These are phyloP conservation scores for Pilasporangium apinafurcum DNA, from an alignment of 352 stramenopile species.

Conservation along the genomic window DNA sequence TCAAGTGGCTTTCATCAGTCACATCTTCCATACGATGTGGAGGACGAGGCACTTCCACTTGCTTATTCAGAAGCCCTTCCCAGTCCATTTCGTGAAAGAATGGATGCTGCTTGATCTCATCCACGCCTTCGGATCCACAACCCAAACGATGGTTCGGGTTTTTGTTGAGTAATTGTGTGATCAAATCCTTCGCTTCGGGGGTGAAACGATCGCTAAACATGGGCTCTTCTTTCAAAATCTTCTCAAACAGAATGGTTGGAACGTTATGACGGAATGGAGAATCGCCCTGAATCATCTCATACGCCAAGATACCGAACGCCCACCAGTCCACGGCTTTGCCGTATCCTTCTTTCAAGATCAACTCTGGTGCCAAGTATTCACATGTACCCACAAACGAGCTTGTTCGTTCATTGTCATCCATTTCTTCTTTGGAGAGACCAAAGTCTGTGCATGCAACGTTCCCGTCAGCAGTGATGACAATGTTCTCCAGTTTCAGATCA, in stretches of 20 bases:
- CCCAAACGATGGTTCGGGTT: constrained; percentile 42
- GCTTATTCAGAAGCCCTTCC: constrained; percentile 43
- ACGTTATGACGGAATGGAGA: constrained; percentile 68
- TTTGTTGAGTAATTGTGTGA: constrained; percentile 52
- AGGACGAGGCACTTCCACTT: constrained; percentile 59
- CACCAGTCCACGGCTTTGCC: constrained; percentile 71
- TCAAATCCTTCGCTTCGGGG: constrained; percentile 55
- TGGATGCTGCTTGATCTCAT: constrained; percentile 66
- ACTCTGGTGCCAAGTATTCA: constrained; percentile 65
- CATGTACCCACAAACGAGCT: constrained; percentile 71
- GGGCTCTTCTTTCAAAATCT: constrained; percentile 70
- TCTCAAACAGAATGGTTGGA: constrained; percentile 65
- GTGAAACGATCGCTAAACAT: constrained; percentile 69
- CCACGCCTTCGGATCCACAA: constrained; percentile 47
- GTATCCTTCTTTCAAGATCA: constrained; percentile 69
- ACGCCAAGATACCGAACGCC: constrained; percentile 69
- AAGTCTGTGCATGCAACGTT: constrained; percentile 73
- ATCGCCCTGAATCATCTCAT: constrained; percentile 72
- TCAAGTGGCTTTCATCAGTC: constrained; percentile 57
- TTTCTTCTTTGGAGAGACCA: constrained; percentile 67
- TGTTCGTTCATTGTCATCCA: constrained; percentile 59
- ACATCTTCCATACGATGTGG: constrained; percentile 71
- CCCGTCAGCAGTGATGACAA: constrained; percentile 63
- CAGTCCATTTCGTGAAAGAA: constrained; percentile 74
- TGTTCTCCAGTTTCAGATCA: constrained; percentile 73